Base-by-base conservation (phyloP, 2,329 filamentous ascomycete genomes). In the Colletotrichum sansevieriae region DNA sequence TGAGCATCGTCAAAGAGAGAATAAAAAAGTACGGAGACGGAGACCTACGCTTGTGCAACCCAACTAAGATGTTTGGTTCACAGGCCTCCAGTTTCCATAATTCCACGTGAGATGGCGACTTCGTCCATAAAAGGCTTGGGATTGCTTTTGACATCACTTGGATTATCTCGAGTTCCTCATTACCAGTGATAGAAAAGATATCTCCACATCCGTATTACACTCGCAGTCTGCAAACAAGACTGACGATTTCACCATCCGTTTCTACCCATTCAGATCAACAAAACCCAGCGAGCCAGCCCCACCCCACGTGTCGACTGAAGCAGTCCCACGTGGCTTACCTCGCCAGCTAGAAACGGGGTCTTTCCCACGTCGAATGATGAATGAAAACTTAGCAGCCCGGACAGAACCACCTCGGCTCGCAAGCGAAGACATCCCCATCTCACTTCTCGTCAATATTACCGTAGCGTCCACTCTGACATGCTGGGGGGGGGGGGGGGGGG, bases 51-150 rank as follows among this genome's bases (percentile, higher is more conserved):
- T n/a, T 18, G 49, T 54, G 15, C 49, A 25, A 35, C 29, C 15
- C 15, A 2, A n/a, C 0, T 29, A 13, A 51, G 4, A 3, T 25
- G 2, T 2, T n/a, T 44, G 15, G 0, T 44, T 57, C 0, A 18
- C 37, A n/a, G 0, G 20, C 7, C 12, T 57, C 39, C 22, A 0
- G 43, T 47, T 35, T 29, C 12, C 56, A 59, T 39, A 59, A 37
- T 47, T 59, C n/a, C 56, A 59, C 56, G 56, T 59, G 56, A 59
- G 41, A 59, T 59, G 41, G 43, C 43, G 54, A 57, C 20, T 37
- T 54, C 7, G 29, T 7, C 29, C 39, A 25, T 4, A 10, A 15
- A 7, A 49, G 18, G n/a, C 18, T 8, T 33, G 29, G 39, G 37
- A 29, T 20, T 22, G 13, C 18, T 10, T 37, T 59, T 46, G 29